Base-by-base conservation (phyloP, 768 basidiomycete species). In the Piloderma croceum region DNA sequence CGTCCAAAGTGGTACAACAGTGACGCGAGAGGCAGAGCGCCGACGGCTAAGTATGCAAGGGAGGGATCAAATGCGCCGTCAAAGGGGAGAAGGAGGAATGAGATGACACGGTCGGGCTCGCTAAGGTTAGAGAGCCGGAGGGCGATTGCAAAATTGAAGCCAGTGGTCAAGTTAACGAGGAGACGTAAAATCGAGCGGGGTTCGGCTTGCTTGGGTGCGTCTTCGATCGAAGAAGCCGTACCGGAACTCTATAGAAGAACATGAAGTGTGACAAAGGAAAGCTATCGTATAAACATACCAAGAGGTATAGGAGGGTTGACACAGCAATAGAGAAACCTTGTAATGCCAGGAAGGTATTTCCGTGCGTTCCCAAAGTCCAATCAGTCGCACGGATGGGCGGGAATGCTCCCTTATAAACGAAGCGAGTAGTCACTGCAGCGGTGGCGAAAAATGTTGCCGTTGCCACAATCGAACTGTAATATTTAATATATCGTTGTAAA, bases 381-480 rank as follows among this genome's bases (percentile, higher is more conserved):
- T 73, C 64, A 24, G 53, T 39, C 7, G 44, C 56, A 7, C 47
- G 45, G 22, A 61, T 46, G 32, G 64, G 62, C 13, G 68, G 49
- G 29, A 47, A 34, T 22, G 62, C 51, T 25, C 47, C 38, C 25
- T 29, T 23, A 43, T 75, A 70, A 7, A 69, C 25, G 18, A 71
- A 2, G 40, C 62, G 62, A 6, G 70, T 59, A 6, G 76, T 73
- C n/a, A 69, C 42, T 7, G 65, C 64, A 7, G 67, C 78, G 4
- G 73, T 70, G 24, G 60, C 42, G 48, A 73, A 73, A 55, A 82
- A 81, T 7, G 68, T 69, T 15, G 62, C 61, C 5, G 77, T 79
- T 12, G 79, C 77, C 4, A 57, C 68, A 25, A 78, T 59, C 2
- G 79, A 81, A 19, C 77, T 79, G 24, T n/a, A n/a, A n/a, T n/a